phyloP scores from a whole-genome alignment of 1,284 basidiomycete genomes.

The Xerocomus tenax region DNA sequence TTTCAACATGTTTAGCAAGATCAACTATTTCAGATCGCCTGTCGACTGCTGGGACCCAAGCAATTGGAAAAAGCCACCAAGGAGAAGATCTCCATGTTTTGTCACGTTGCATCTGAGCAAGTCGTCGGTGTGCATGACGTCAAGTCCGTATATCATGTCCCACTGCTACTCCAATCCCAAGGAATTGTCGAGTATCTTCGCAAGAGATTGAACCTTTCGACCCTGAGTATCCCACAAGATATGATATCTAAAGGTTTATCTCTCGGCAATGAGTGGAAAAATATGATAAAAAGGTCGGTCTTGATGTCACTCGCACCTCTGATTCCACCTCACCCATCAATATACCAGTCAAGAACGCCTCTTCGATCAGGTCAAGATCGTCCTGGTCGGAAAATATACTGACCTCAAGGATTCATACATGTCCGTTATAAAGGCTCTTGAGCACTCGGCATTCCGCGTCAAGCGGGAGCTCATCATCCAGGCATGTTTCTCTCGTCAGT shows the following conservation, averaged over 20 bases:
- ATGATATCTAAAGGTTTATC: conserved; percentile 59
- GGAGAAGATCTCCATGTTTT: conserved; percentile 98
- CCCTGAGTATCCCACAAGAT: conserved; percentile 47
- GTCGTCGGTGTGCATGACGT: conserved; percentile 97
- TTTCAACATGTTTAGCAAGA: background rate
- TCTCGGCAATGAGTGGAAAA: conserved; percentile 72
- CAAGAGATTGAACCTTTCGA: conserved; percentile 70
- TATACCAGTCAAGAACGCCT: conserved; percentile 72
- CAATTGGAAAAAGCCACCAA: conserved; percentile 80
- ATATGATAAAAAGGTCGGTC: conserved; percentile 66
- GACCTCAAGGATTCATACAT: conserved; percentile 97
- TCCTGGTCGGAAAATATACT: conserved; percentile 96
- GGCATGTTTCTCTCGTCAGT: conserved; percentile 37
- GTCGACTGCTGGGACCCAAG: conserved; percentile 66
- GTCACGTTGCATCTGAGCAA: conserved; percentile 89
- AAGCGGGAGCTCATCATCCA: conserved; percentile 75
- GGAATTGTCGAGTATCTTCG: conserved; percentile 82
- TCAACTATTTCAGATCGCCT: conserved; percentile 65
- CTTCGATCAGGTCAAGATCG: conserved; percentile 88
- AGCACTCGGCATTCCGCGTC: conserved; percentile 92
- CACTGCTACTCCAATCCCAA: conserved; percentile 86
- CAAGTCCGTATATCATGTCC: conserved; percentile 95
- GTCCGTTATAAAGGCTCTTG: conserved; percentile 94
- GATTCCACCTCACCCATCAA: conserved; percentile 2
- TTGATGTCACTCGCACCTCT: background rate